Base-by-base conservation (phyloP, 805 yeast species). In the Cyberlindnera japonica region DNA sequence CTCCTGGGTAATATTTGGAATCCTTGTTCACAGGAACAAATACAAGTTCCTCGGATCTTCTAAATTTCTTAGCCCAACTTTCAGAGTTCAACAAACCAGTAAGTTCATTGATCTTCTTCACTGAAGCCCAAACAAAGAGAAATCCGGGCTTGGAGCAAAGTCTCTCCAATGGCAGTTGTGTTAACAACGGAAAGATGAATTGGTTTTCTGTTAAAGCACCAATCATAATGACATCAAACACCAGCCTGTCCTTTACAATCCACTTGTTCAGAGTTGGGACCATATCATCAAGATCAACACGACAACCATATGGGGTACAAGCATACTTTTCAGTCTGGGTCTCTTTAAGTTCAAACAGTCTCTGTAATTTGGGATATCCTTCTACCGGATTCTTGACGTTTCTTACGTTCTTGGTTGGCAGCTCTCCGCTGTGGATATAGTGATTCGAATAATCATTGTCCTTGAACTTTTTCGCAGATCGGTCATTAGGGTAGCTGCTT, bases 161-260 rank as follows among this genome's bases (percentile, higher is more conserved):
- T 53, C 70, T 78, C 47, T 79, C 81, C 5, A 90, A 66, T 0
- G 96, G 95, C 33, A 89, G 63, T 48, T 73, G 75, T 2, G 74
- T 63, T 18, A 90, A 64, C 3, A 81, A 52, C 1, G 86, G 83
- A 32, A 75, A 69, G 15, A 84, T 66, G 40, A 83, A 72, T 54
- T 81, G 89, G 54, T 83, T 79, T 48, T 84, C 90, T 1, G 83
- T 75, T 37, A 91, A 67, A 3, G 93, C 91, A 1, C 95, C 95
- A 40, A 90, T 78, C 95, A 91, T 87, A 12, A 91, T 83, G 10
- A 88, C 95, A 58, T 90, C 96, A 61, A 90, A 91, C 44, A 75
- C 77, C 27, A 85, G 55, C 7, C 73, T 69, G 41, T 79, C 76
- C 15, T 66, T 65, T 14, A 63, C 59, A 23, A 78, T 75, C 95